Evolutionary conservation across 495 filamentous ascomycete genomes (phyloP).

Genomic region (Penicillium cinerascens): DNA sequence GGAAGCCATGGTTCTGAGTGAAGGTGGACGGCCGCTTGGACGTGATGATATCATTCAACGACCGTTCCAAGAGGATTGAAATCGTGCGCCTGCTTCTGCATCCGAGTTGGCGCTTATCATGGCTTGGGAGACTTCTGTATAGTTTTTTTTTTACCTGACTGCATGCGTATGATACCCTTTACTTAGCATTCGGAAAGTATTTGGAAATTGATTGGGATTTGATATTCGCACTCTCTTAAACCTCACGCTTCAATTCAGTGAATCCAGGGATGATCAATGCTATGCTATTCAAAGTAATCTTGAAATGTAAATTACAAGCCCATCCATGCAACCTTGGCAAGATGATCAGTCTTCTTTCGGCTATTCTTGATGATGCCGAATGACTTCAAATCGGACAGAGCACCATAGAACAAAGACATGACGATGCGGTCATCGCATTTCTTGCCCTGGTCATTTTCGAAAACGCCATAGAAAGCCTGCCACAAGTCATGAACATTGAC

Average conservation of each 20-base stretch:
- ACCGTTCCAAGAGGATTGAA: constrained; percentile 22
- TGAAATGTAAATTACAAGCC: constrained; percentile 46
- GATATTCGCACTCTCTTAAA: not conserved
- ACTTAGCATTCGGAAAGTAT: constrained; percentile 7
- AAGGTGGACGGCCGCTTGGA: constrained; percentile 46
- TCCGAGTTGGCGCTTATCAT: not conserved
- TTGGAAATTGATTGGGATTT: constrained; percentile 6
- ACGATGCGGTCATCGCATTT: constrained; percentile 47
- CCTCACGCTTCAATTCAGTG: not conserved
- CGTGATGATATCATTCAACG: constrained; percentile 50
- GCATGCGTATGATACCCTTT: constrained; percentile 26
- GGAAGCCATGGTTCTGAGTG: constrained; percentile 55
- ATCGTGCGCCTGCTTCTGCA: not conserved
- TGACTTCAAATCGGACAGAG: constrained; percentile 74
- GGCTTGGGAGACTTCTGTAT: not conserved
- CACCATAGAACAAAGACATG: constrained; percentile 75
- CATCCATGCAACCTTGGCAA: constrained; percentile 76
- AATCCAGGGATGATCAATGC: constrained; percentile 6
- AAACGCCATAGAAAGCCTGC: constrained; percentile 77
- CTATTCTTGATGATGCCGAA: constrained; percentile 86
- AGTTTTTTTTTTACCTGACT: constrained; percentile 7
- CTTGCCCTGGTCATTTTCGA: constrained; percentile 59
- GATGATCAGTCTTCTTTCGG: constrained; percentile 86
- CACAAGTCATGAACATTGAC: constrained; percentile 89
- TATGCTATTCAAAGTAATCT: constrained; percentile 2